phyloP scores from a whole-genome alignment of 306 rosid species.

The Luffa acutangula region DNA sequence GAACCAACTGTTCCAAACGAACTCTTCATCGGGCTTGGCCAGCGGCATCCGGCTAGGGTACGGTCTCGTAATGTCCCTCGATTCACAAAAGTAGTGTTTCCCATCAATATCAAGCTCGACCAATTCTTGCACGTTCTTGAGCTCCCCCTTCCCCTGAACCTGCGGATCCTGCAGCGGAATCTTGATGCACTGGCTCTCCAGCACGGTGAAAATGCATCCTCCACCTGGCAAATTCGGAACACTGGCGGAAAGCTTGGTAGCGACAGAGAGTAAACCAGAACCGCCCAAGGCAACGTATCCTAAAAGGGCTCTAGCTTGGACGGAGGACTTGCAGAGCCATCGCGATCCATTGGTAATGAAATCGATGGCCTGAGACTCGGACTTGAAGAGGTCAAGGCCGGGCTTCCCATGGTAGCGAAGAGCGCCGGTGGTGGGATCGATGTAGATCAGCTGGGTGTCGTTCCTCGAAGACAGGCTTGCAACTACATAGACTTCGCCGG shows the following conservation, averaged over 20 bases:
- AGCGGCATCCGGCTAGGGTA: conserved; percentile 61
- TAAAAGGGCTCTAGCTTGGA: conserved; percentile 53
- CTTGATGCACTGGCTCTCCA: conserved; percentile 87
- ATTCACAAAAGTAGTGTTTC: conserved; percentile 79
- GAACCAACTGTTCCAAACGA: conserved; percentile 93
- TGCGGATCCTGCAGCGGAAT: conserved; percentile 57
- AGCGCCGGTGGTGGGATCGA: conserved; percentile 93
- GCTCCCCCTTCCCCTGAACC: conserved; percentile 79
- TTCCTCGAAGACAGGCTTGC: conserved; percentile 44
- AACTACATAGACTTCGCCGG: conserved; percentile 64
- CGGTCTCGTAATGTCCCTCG: conserved; percentile 77
- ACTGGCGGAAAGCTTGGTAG: conserved; percentile 55
- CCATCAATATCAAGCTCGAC: conserved; percentile 85
- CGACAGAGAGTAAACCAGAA: conserved; percentile 63
- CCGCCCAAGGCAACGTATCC: conserved; percentile 86
- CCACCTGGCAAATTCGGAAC: conserved; percentile 82
- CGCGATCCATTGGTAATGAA: conserved; percentile 56
- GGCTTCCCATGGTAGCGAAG: conserved; percentile 42
- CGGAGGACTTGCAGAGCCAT: conserved; percentile 33
- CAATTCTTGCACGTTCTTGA: conserved; percentile 62
- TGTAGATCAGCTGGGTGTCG: conserved; percentile 66
- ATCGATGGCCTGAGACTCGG: conserved; percentile 60
- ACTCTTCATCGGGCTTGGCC: conserved; percentile 68
- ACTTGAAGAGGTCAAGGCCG: conserved; percentile 60
- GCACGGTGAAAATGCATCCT: conserved; percentile 62